phyloP scores from a whole-genome alignment of 2,329 filamentous ascomycete genomes.

The Ophiocordyceps camponoti-rufipedis region DNA sequence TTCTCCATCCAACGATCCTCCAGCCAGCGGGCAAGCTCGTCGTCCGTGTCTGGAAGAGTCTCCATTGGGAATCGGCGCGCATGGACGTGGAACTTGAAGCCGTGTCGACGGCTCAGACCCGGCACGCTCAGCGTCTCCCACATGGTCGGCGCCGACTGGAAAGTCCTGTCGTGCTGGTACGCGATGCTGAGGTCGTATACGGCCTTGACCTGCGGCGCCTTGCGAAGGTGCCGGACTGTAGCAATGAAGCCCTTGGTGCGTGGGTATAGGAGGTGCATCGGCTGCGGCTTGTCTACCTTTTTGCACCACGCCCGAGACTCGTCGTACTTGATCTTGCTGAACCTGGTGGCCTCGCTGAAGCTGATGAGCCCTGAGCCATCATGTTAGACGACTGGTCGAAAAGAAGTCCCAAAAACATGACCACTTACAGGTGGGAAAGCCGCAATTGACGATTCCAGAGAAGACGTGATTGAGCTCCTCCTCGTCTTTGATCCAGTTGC shows the following conservation, averaged over 20 bases:
- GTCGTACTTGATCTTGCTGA: constrained; percentile 31
- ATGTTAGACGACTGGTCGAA: neutral
- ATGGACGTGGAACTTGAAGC: constrained; percentile 31
- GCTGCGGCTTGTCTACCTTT: constrained; percentile 27
- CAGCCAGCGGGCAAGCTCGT: constrained; percentile 30
- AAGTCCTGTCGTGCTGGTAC: constrained; percentile 25
- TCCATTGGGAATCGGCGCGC: constrained; percentile 27
- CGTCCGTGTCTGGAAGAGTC: constrained; percentile 27
- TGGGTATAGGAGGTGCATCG: constrained; percentile 39
- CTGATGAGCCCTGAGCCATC: constrained; percentile 36
- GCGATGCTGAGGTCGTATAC: constrained; percentile 38
- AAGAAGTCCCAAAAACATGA: neutral
- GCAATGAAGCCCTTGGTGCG: constrained; percentile 42
- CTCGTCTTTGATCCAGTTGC: constrained; percentile 39
- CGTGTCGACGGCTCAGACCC: constrained; percentile 17
- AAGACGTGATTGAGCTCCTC: constrained; percentile 39
- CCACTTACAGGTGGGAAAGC: constrained; percentile 39
- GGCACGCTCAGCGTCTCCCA: constrained; percentile 30
- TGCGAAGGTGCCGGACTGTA: constrained; percentile 35
- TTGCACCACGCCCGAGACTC: constrained; percentile 34
- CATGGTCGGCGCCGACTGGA: constrained; percentile 28
- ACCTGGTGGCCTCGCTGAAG: constrained; percentile 46
- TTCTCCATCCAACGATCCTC: constrained; percentile 35
- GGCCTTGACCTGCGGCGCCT: constrained; percentile 30
- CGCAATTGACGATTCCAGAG: constrained; percentile 27